Base-by-base conservation (phyloP, 805 yeast species). In the Metschnikowia corniflorae region DNA sequence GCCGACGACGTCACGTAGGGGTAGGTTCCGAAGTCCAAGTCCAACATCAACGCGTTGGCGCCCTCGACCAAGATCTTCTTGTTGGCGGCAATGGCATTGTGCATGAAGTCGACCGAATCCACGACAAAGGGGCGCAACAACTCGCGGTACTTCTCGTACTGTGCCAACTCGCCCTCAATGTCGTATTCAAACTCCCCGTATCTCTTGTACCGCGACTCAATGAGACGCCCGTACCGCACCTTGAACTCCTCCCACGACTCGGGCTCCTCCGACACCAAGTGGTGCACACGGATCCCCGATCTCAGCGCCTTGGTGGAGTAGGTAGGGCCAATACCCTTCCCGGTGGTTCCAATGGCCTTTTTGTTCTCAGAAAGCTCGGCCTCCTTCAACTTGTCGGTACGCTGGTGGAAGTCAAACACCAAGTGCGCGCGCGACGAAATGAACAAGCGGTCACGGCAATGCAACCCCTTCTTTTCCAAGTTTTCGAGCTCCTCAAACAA, bases 291-390 rank as follows among this genome's bases (percentile, higher is more conserved):
- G 52, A 93, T 73, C 58, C 98, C 98, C 15, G 97, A 87, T 68
- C 98, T 82, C 12, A 95, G 83, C 34, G 95, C 95, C 71, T 93
- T 93, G 46, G 98, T 88, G 17, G 97, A 82, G 63, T 93, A 93
- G 29, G 98, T 84, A 54, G 98, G 98, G 40, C 98, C 98, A 56
- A 93, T 93, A 66, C 98, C 98, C 61, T 93, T 93, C 59, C 97
- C 97, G 23, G 98, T 93, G 45, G 98, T 93, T 53, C 98, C 98
- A 54, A 93, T 91, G 17, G 86, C 75, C 60, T 87, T 86, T 61
- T 86, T 86, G 62, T 80, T 78, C 40, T 71, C 68, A 18, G 86
- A 76, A 37, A 93, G 75, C 67, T 93, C 98, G 36, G 85, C 82
- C 68, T 93, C 98, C 65, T 95, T 86, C 55, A 93, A 75, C 55